phyloP scores from a whole-genome alignment of 1,284 basidiomycete genomes.

The Austroboletus novae-zelandiae region DNA sequence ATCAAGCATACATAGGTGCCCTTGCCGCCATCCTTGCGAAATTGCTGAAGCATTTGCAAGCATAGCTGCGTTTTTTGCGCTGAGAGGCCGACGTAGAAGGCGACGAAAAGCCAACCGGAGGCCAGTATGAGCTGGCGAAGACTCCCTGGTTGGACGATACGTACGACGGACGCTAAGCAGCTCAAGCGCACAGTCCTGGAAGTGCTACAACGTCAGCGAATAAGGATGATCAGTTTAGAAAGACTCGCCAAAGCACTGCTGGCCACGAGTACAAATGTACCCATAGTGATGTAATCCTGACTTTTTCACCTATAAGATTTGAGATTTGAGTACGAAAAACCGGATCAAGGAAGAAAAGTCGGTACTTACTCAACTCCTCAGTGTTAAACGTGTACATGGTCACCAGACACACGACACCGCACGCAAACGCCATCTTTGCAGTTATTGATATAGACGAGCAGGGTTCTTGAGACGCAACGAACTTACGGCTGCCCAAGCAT shows the following conservation, averaged over 20 bases:
- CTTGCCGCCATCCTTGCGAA: neutral
- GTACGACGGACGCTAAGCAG: conserved; percentile 2
- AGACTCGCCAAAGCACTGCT: neutral
- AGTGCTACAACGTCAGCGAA: neutral
- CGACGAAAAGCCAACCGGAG: neutral
- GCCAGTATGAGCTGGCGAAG: conserved; percentile 2
- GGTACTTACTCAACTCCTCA: neutral
- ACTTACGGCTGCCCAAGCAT: conserved; percentile 2
- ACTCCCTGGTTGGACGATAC: conserved; percentile 1
- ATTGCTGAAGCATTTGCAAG: neutral
- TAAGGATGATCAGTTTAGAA: neutral
- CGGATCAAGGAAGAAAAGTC: neutral
- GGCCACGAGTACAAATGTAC: neutral
- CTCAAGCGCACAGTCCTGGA: conserved; percentile 8
- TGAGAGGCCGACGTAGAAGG: neutral
- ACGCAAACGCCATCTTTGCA: neutral
- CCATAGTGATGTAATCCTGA: neutral
- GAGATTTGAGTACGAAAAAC: neutral
- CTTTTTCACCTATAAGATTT: neutral
- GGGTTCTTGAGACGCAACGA: neutral
- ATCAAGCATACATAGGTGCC: neutral
- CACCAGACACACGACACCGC: neutral
- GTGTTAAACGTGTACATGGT: neutral
- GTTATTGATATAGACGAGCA: neutral
- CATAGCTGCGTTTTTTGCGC: neutral